Base-by-base conservation (phyloP, 805 yeast genomes). In the Cyberlindnera mrakii region DNA sequence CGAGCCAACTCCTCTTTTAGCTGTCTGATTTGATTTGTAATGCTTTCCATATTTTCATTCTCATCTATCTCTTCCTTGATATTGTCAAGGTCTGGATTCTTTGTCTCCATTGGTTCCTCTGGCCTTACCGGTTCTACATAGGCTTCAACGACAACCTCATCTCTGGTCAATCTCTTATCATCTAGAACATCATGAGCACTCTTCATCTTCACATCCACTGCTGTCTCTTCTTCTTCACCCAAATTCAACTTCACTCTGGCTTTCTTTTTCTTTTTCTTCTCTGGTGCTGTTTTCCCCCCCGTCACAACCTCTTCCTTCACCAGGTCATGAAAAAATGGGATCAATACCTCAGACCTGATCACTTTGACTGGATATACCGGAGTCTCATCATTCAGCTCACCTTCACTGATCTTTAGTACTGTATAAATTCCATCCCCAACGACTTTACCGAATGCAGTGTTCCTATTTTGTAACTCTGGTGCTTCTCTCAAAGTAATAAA, bases 401-500 rank as follows among this genome's bases (percentile, higher is more conserved):
- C 65, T 33, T 73, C 75, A 3, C 67, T 57, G 5, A 82, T 78
- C 37, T 67, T 65, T 30, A 73, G 58, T 13, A 78, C 72, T 27
- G 67, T 74, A 61, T 69, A 84, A 5, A 78, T 67, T 0, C 81
- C 65, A 30, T 75, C 75, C 4, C 78, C 85, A 3, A 71, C 71
- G 13, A 82, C 64, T 45, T 75, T 72, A 3, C 90, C 91, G 50
- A 82, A 68, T 18, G 78, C 52, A 13, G 78, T 68, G 48, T 65
- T 58, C 40, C 61, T 65, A 25, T 67, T 61, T 48, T 70, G 66
- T 42, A 71, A 63, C 33, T 70, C 71, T 6, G 75, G 73, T 11
- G 72, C 49, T 13, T 73, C 73, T 7, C 60, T 66, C 39, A 72
- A 54, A 1, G 85, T 76, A 16, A 78, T 68, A 53, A 78, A 68